phyloP scores from a whole-genome alignment of 2,329 filamentous ascomycete species.

The Bipolaris cookei region DNA sequence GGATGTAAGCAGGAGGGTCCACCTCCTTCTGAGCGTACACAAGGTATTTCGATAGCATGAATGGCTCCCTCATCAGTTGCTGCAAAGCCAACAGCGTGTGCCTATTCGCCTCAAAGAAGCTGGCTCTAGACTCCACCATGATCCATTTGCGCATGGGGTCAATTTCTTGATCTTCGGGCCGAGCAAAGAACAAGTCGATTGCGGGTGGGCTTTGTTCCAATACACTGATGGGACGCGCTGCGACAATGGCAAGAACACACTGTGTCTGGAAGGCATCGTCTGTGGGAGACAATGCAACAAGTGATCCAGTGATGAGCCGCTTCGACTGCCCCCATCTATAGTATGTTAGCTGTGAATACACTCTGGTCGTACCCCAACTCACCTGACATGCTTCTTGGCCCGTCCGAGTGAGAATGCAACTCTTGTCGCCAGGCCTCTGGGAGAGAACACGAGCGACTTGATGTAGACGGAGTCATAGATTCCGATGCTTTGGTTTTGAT shows the following conservation, averaged over 20 bases:
- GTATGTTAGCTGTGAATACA: not conserved
- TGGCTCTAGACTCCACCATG: slow-evolving; percentile 77
- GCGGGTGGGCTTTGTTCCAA: slow-evolving; percentile 71
- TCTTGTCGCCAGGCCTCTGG: slow-evolving; percentile 67
- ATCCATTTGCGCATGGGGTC: slow-evolving; percentile 73
- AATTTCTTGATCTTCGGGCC: slow-evolving; percentile 65
- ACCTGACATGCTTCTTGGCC: slow-evolving; percentile 67
- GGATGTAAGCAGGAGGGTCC: slow-evolving; percentile 60
- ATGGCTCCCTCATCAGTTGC: slow-evolving; percentile 64
- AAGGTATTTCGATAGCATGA: slow-evolving; percentile 68
- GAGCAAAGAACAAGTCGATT: slow-evolving; percentile 76
- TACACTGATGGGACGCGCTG: slow-evolving; percentile 68
- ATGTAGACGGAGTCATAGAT: slow-evolving; percentile 65
- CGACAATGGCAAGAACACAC: slow-evolving; percentile 75
- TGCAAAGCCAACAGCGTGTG: slow-evolving; percentile 78
- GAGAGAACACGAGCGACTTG: slow-evolving; percentile 67
- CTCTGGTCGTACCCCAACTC: not conserved
- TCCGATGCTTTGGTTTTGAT: slow-evolving; percentile 41
- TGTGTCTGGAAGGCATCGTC: slow-evolving; percentile 67
- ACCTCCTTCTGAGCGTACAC: slow-evolving; percentile 57
- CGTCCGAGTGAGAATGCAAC: slow-evolving; percentile 73
- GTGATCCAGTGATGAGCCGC: slow-evolving; percentile 60
- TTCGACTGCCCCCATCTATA: slow-evolving; percentile 66
- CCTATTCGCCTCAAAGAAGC: slow-evolving; percentile 79
- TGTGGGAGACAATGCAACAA: slow-evolving; percentile 62